Evolutionary conservation across 2,329 filamentous ascomycete species (phyloP), one percentile per base, ranked within the genome.

Genomic region (Metarhizium humberi): DNA sequence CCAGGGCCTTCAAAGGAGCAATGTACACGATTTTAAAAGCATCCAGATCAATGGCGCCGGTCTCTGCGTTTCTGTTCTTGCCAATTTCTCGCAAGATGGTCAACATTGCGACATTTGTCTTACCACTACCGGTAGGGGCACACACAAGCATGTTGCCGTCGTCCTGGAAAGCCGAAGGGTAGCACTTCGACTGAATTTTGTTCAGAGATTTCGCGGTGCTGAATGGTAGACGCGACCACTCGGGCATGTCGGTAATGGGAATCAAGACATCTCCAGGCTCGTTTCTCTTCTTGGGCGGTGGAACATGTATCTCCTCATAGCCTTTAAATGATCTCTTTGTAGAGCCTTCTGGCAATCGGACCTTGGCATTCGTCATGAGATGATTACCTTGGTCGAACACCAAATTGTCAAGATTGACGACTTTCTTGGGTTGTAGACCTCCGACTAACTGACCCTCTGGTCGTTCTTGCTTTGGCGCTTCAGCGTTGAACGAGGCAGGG

Each of bases 21-120:
- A 99, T 96, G 69, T 95, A 99, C 46, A 99, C 87, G 63, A 99
- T 96, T 75, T 99, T 99, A 78, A 99, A 99, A 47, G 92, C 85
- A 66, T 99, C 94, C 8, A 99, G 77, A 69, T 95, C 90, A 60
- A 99, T 94, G 58, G 95, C 88, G n/a, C 94, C 94, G 1, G 90
- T 96, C 59, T 87, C 78, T 0, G 88, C 83, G 65, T 99, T 87
- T 56, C 92, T 84, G 67, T 99, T 87, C 76, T 97, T 99, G 58
- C 94, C 94, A 66, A 99, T 91, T 69, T 99, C 95, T 59, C 92
- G 89, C 43, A 99, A 79, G 66, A 99, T 97, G 2, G 92, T 87
- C 59, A 99, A 78, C 92, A 99, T 97, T 46, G 92, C 92, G 52
- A 99, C 94, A 66, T 99, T 99, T 2, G 94, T 99, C 75, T 99